Evolutionary conservation across 2,329 filamentous ascomycete genomes (phyloP), one percentile per base, ranked within the genome.

Genomic region (Chalara sp.): DNA sequence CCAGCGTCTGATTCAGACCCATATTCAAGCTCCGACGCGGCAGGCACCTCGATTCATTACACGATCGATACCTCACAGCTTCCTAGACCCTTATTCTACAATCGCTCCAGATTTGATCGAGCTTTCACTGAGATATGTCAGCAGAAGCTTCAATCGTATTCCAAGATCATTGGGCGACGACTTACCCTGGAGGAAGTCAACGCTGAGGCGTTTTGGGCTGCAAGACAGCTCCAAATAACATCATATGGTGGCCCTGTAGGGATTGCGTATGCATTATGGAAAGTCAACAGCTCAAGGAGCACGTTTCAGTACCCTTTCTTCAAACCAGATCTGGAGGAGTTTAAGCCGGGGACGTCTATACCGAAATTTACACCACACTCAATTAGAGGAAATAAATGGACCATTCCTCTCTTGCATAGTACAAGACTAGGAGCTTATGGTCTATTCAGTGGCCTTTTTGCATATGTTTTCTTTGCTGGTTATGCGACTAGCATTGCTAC

Each of bases 301-400:
- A 56, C 53, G 29, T 63, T 61, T 44, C 54, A 56, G 43, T 64
- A 64, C 50, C 63, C 64, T 6, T 64, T 67, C 42, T 61, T 47
- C 32, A 55, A 61, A 43, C 63, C 61, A n/a, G 58, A 64, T 29
- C 47, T 54, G 5, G 54, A 61, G 30, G 58, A 31, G 6, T 62
- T 66, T 48, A 54, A 57, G 8, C 41, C 56, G 8, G 35, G 8
- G 35, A 4, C 8, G 8, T 39, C 47, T 32, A 41, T 40, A 6
- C 63, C 61, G 41, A 58, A 58, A 50, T 31, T 37, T 2, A 46
- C 21, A 28, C 21, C 52, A 6, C 44, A 51, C 5, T 28, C 55
- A 2, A 10, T 65, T 4, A 57, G 33, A 42, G 61, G 58, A 4
- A 1, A 11, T 2, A 47, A 42, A 1, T 61, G 62, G 12, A 13